These are phyloP conservation scores for Crucihimalaya himalaica DNA, from an alignment of 345 rosid species.

Conservation along the genomic window DNA sequence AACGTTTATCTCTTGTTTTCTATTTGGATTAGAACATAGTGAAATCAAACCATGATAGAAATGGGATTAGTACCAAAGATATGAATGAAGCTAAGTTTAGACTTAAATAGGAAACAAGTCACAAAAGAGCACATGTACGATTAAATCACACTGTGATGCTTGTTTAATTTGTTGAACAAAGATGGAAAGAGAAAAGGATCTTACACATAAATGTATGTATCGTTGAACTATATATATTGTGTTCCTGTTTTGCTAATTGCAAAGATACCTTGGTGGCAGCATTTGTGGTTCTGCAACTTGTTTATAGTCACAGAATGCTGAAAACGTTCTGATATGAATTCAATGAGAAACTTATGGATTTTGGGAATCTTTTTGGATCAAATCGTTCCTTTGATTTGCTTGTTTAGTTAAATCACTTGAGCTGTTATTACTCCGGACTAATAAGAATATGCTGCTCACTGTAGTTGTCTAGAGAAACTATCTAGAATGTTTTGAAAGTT, in stretches of 20 bases:
- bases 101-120: not conserved
- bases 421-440: not conserved
- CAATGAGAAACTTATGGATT: not conserved
- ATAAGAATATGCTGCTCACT: not conserved
- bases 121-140: not conserved
- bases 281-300: constrained; percentile 14
- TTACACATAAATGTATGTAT: not conserved
- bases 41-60: not conserved
- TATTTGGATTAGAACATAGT: constrained; percentile 11
- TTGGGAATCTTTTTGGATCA: not conserved
- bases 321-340: not conserved
- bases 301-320: not conserved
- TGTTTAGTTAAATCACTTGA: constrained; percentile 8
- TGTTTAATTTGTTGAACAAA: not conserved
- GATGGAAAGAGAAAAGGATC: not conserved
- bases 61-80: not conserved
- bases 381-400: not conserved
- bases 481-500: not conserved
- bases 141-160: not conserved
- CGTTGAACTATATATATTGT: too few relatives aligned
- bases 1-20: not conserved
- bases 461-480: not conserved
- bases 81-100: not conserved
- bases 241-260: not conserved
- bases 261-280: not conserved